Evolutionary conservation across 306 rosid genomes (phyloP).

Genomic region (Argentina anserina): DNA sequence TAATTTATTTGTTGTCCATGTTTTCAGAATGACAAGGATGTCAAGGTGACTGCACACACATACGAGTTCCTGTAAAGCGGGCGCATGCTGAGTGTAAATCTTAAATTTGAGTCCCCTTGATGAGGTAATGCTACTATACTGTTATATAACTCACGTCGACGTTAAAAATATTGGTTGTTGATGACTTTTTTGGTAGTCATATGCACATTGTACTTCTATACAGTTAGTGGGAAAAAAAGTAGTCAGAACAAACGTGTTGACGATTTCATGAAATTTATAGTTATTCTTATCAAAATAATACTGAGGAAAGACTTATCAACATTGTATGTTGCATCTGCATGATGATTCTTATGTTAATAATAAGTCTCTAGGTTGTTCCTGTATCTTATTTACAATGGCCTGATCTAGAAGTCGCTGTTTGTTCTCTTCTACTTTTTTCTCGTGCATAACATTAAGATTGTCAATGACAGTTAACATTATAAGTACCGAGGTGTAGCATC

Average conservation of each 20-base stretch:
- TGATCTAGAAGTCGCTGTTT: neutral
- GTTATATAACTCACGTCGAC: neutral
- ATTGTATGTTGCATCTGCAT: neutral
- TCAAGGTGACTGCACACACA: slow-evolving; percentile 93
- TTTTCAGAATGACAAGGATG: slow-evolving; percentile 67
- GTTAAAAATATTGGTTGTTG: neutral
- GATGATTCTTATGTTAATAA: neutral
- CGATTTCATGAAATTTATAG: too few species aligned
- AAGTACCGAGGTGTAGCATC: neutral
- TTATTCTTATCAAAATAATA: too few species aligned
- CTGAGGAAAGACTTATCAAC: neutral
- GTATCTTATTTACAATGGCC: slow-evolving; percentile 2
- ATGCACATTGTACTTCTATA: neutral
- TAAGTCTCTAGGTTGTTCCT: neutral
- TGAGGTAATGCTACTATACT: slow-evolving; percentile 53
- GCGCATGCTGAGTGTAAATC: slow-evolving; percentile 98
- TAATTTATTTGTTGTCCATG: neutral
- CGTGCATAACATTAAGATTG: neutral
- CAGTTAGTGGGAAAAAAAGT: neutral
- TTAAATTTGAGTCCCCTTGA: slow-evolving; percentile 88
- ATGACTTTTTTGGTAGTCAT: neutral
- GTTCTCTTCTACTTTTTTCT: neutral
- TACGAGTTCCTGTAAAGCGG: slow-evolving; percentile 96
- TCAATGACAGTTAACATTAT: neutral
- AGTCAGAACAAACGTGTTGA: neutral